Evolutionary conservation across 305 asterid genomes (phyloP), one percentile per base, ranked within the genome.

Genomic region (Fraxinus sp.): DNA sequence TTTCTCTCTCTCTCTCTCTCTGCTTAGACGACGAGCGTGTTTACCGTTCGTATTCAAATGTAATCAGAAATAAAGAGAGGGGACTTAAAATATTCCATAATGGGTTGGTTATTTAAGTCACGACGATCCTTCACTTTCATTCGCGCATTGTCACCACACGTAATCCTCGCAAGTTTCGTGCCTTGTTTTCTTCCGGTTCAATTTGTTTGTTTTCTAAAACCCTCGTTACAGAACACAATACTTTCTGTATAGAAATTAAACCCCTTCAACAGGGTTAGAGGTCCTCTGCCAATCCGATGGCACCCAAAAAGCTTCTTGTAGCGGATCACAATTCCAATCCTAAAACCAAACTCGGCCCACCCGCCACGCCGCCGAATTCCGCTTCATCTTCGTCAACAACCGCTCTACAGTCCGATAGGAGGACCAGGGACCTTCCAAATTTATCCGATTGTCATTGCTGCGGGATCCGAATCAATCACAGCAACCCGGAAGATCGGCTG

Each of bases 381-480:
- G 86, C 82, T 33, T 88, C 91, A 26, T 89, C 89, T 33, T 87
- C 91, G 35, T 89, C 91, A 16, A 75, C 89, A 80, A 74, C 88
- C 79, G 28, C 35, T 55, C 7, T 82, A 5, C 89, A 73, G 83
- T 85, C 90, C 75, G 87, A 77, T 26, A 93, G 89, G 91, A 86
- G 88, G 82, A 94, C 99, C 26, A 89, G 97, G 35, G 92, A 90
- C 77, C 90, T 86, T 10, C 98, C 98, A 75, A 96, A 93, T 87
- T 86, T 94, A 16, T 91, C 97, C 77, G 92, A 92, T 75, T 96
- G 98, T 87, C 98, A 96, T 77, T 87, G 96, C 81, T 96, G 99
- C 79, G 83, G 89, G 80, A 49, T 82, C 86, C 93, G 90, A 20
- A 86, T 90, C 80, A 90, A 91, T 87, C 81, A 81, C 83, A 85